Percentiles rank a stretch among this genome's conserved stretches.
Conservation (phyloP, 169 alveolate genomes). For the Plasmodium coatneyi region DNA sequence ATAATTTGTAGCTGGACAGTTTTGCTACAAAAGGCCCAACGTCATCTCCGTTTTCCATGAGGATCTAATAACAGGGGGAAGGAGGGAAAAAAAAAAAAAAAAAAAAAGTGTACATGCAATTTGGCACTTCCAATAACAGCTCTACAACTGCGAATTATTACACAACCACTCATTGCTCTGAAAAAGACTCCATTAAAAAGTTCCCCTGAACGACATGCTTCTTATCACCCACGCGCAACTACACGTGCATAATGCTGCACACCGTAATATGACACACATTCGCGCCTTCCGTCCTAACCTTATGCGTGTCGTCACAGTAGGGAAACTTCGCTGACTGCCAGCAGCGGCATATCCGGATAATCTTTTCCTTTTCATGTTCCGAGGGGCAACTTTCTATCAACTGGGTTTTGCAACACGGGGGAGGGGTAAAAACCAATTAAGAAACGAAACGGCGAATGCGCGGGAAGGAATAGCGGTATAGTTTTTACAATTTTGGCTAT, state of each 20-base stretch:
- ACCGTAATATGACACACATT: not conserved
- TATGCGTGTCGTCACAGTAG: constrained; percentile 90
- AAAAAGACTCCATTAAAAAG: not conserved
- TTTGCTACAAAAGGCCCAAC: constrained; percentile 86
- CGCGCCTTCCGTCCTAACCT: constrained; percentile 71
- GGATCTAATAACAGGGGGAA: constrained; percentile 50
- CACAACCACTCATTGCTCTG: not conserved
- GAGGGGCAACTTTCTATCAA: constrained; percentile 79
- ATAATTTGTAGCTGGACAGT: constrained; percentile 37
- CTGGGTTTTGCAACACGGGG: constrained; percentile 41
- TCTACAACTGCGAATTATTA: not conserved
- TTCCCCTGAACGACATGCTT: not conserved
- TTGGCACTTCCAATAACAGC: not conserved
- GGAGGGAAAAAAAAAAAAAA: not conserved
- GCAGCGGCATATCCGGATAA: constrained; percentile 87
- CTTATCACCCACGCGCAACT: not conserved
- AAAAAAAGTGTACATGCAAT: not conserved
- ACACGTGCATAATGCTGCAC: not conserved
- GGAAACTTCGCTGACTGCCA: constrained; percentile 90
- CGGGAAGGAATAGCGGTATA: not conserved
- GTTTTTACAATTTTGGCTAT: not conserved
- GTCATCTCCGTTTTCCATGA: constrained; percentile 83
- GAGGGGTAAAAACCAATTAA: not conserved
- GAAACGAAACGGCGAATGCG: not conserved
- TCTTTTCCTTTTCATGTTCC: constrained; percentile 77